Evolutionary conservation across 768 basidiomycete species (phyloP).

Genomic region (Dioszegia hungarica): DNA sequence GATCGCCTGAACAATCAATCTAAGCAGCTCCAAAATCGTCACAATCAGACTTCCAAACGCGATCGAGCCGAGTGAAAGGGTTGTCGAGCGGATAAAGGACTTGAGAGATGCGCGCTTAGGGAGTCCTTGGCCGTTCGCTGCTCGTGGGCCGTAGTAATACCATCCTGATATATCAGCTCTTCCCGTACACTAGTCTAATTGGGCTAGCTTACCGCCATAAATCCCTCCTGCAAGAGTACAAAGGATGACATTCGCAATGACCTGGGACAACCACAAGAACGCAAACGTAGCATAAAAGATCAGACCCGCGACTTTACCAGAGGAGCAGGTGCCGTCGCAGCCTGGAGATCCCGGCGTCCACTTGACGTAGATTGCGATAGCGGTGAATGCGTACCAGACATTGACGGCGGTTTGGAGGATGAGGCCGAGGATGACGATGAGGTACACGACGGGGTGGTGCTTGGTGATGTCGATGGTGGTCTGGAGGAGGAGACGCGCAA

Average conservation of each 20-base stretch:
- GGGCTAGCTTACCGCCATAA: conserved; percentile 53
- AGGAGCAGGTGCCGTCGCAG: conserved; percentile 53
- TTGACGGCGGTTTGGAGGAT: conserved; percentile 65
- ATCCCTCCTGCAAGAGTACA: conserved; percentile 76
- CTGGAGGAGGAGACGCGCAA: conserved; percentile 72
- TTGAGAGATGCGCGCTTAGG: conserved; percentile 67
- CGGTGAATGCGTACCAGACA: conserved; percentile 76
- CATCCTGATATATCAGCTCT: conserved; percentile 51
- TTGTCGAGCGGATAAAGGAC: conserved; percentile 69
- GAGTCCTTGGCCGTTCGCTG: conserved; percentile 57
- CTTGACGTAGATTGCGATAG: conserved; percentile 66
- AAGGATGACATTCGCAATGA: conserved; percentile 70
- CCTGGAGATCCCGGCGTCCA: conserved; percentile 73
- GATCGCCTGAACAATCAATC: conserved; percentile 56
- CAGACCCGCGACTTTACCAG: conserved; percentile 69
- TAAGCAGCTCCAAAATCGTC: conserved; percentile 66
- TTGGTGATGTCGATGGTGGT: conserved; percentile 80
- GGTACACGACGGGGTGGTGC: conserved; percentile 72
- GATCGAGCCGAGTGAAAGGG: conserved; percentile 74
- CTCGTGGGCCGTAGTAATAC: conserved; percentile 79
- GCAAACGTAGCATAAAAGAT: conserved; percentile 74
- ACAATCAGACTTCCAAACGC: conserved; percentile 81
- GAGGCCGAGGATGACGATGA: conserved; percentile 69
- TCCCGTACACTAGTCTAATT: neutral
- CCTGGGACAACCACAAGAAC: conserved; percentile 82